Evolutionary conservation across 2,329 filamentous ascomycete species (phyloP), one percentile per base, ranked within the genome.

Genomic region (Epichloe coenophiala): DNA sequence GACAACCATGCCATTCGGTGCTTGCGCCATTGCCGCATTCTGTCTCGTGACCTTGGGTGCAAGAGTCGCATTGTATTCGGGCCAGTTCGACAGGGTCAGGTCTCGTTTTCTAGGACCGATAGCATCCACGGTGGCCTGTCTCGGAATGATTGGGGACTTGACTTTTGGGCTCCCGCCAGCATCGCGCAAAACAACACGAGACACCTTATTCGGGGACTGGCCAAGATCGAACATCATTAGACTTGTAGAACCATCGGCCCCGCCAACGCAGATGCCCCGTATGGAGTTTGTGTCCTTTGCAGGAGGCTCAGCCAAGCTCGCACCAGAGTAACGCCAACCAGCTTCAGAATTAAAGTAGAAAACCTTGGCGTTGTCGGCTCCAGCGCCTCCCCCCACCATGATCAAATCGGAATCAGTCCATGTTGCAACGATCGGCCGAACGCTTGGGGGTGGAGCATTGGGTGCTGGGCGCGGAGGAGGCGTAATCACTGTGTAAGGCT

Each of bases 151-250:
- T 11, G 64, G 64, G 6, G 76, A 70, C 48, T 69, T 71, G 46
- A 58, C 68, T 61, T 72, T 77, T 42, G 65, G 75, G 54, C 61
- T 73, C 15, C 85, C 86, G 40, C 74, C 71, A 11, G 75, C 74
- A 54, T 80, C 77, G 45, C 84, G 65, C 13, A 95, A 66, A 17
- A 88, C 76, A 35, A 83, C 79, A 51, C 85, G 80, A 35, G 77
- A 78, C 42, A 95, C 86, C 6, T 71, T 68, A 61, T 94, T 95
- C 3, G 91, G 90, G 0, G 83, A 80, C 9, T 75, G 72, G 13
- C 76, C 75, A 68, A 89, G 77, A 61, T 95, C 81, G 58, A 93
- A 95, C 11, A 82, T 80, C 58, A 89, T 81, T 17, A 97, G 70
- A 39, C 83, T 80, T 62, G 87, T 90, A 65, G 85, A 90, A 31